A percentile compares a stretch with the other conserved stretches of the same genome.
Conservation (phyloP, 768 basidiomycete genomes). For the Amanita thiersii region DNA sequence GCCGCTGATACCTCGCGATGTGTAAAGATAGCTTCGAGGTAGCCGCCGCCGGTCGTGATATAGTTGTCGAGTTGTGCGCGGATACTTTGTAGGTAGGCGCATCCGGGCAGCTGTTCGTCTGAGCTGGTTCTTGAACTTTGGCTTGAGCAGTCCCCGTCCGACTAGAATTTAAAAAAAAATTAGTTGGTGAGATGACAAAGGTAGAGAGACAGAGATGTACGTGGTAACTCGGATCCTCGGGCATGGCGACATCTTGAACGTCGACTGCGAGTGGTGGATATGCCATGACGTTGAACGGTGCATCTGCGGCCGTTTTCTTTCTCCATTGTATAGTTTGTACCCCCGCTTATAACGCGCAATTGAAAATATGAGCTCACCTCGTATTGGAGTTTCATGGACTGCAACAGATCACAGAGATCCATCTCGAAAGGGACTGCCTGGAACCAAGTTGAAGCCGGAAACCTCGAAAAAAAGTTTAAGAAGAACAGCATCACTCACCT, state of each 20-base stretch:
- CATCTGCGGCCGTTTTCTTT: constrained; percentile 29
- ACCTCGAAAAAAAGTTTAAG: neutral
- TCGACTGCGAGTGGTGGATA: constrained; percentile 9
- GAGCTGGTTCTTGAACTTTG: constrained; percentile 30
- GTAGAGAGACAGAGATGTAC: neutral
- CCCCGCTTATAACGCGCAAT: neutral
- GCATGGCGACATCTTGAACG: constrained; percentile 35
- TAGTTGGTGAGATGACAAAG: neutral
- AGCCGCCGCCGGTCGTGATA: constrained; percentile 61
- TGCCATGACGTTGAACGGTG: constrained; percentile 11
- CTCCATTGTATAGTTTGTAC: constrained; percentile 27
- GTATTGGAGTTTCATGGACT: constrained; percentile 39
- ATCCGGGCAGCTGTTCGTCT: constrained; percentile 34
- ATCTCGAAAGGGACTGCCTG: constrained; percentile 22
- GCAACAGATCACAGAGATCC: constrained; percentile 46
- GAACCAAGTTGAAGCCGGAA: neutral
- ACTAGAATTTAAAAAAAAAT: constrained; percentile 18
- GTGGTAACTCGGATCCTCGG: constrained; percentile 29
- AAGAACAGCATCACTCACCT: neutral
- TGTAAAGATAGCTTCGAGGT: constrained; percentile 70
- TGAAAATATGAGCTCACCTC: constrained; percentile 19
- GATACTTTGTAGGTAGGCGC: constrained; percentile 55
- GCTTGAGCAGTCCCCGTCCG: constrained; percentile 37
- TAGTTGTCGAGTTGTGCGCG: constrained; percentile 46
- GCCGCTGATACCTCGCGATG: constrained; percentile 65